Evolutionary conservation across 2,329 filamentous ascomycete species (phyloP).

Genomic region (Colletotrichum sp.): DNA sequence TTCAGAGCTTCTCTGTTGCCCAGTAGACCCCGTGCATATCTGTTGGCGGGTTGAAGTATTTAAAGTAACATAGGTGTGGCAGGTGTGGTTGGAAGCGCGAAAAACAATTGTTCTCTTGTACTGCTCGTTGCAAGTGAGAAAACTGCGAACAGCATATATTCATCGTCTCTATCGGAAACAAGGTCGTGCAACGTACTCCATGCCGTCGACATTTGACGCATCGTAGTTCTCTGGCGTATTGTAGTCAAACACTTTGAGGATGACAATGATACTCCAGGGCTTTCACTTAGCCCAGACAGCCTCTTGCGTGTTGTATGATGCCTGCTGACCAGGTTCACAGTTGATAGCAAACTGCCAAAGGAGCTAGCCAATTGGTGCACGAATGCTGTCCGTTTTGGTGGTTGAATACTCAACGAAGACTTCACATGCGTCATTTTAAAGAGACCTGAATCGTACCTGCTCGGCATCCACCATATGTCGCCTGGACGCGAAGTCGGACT

Average conservation of each 20-base stretch:
- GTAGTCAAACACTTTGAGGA: not conserved
- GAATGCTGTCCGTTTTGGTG: accelerated
- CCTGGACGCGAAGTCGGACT: not conserved
- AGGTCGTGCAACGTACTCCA: not conserved
- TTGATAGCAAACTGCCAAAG: not conserved
- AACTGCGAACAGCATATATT: not conserved
- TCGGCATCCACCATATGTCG: not conserved
- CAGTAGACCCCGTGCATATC: not conserved
- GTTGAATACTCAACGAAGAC: not conserved
- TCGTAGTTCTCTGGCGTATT: accelerated
- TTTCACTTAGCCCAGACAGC: not conserved
- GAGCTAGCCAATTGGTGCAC: not conserved
- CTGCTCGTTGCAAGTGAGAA: not conserved
- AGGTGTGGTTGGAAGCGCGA: no score
- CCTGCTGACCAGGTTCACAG: not conserved
- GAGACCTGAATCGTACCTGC: not conserved
- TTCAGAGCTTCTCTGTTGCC: not conserved
- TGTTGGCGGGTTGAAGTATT: not conserved
- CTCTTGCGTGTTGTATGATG: not conserved
- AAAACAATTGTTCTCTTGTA: no score
- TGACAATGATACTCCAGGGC: accelerated
- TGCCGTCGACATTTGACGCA: accelerated
- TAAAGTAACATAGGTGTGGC: not conserved
- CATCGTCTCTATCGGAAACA: accelerated
- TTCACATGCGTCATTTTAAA: not conserved